phyloP scores from a whole-genome alignment of 805 yeast genomes.

The Cephaloascus albidus region DNA sequence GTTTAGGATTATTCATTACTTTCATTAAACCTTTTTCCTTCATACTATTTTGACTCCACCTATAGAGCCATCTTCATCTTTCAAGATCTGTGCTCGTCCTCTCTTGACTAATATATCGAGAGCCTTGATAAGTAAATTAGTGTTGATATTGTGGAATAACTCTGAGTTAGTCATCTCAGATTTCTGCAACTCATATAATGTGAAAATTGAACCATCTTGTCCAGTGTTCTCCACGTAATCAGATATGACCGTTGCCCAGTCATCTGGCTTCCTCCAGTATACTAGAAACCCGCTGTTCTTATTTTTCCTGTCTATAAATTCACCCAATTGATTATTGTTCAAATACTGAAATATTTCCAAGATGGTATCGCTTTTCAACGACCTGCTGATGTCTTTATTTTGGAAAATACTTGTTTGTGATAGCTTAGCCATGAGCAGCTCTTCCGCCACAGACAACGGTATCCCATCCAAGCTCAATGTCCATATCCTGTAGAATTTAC shows the following conservation, averaged over 20 bases:
- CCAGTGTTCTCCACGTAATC: conserved; percentile 74
- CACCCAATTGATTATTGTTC: conserved; percentile 47
- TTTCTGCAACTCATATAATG: conserved; percentile 69
- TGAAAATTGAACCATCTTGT: conserved; percentile 66
- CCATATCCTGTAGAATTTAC: conserved; percentile 50
- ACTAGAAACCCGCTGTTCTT: conserved; percentile 41
- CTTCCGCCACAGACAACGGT: conserved; percentile 8
- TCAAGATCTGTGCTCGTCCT: conserved; percentile 66
- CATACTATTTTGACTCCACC: conserved; percentile 72
- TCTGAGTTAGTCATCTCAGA: conserved; percentile 50
- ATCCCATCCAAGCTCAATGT: conserved; percentile 30
- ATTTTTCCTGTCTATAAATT: conserved; percentile 37
- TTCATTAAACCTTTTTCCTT: too few relatives aligned
- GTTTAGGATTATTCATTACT: too few relatives aligned
- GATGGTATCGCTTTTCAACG: conserved; percentile 44
- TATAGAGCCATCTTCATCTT: conserved; percentile 54
- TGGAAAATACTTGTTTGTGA: conserved; percentile 31
- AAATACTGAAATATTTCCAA: conserved; percentile 47
- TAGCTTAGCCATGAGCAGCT: conserved; percentile 10
- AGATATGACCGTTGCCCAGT: conserved; percentile 54
- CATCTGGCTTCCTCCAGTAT: conserved; percentile 61
- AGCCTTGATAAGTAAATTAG: conserved; percentile 40
- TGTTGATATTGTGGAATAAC: conserved; percentile 58
- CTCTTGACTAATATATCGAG: conserved; percentile 51
- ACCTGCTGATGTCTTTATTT: conserved; percentile 41